Base-by-base conservation (phyloP, 352 stramenopile species). In the Globisporangium carolinianum region DNA sequence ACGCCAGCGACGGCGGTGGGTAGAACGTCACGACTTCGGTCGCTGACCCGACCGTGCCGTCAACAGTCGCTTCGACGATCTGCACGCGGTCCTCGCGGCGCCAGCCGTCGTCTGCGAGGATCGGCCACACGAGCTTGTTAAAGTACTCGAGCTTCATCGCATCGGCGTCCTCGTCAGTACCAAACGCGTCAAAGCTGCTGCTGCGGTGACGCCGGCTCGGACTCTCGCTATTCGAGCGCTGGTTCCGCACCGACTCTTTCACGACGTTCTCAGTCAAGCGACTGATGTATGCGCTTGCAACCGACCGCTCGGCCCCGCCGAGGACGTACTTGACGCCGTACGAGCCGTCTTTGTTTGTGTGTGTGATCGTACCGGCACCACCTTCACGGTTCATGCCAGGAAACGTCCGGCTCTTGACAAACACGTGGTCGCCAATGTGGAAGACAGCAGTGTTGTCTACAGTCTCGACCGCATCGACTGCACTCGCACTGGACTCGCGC, bases 301-400 rank as follows among this genome's bases (percentile, higher is more conserved):
- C 75, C 37, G 62, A 63, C 63, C 91, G 92, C 63, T 95, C 85
- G 15, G 68, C 74, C 0, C 85, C 83, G 15, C 85, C 85, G 10
- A 95, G 68, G 47, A 95, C 60, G 61, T 92, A 95, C 69, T 95
- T 95, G 58, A 95, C 71, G 54, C 86, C 73, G 67, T 91, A 92
- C 14, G 78, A 79, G 50, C 72, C 76, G 47, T 92, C 83, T 8
- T 78, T 75, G 56, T 90, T 87, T 37, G 63, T 61, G 7, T 67
- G 55, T 45, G 67, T 53, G 12, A 95, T 65, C 37, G 75, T 70
- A 2, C 61, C 85, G 11, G 78, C 79, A 24, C 85, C 85, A 38
- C 85, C 85, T 37, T 76, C 63, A 47, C 86, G 86, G 72, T 95
- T 95, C 48, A 95, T 83, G 11, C 85, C 85, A 38, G 83, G 85